Base-by-base conservation (phyloP, 2,329 filamentous ascomycete species). In the Beauveria medogensis region DNA sequence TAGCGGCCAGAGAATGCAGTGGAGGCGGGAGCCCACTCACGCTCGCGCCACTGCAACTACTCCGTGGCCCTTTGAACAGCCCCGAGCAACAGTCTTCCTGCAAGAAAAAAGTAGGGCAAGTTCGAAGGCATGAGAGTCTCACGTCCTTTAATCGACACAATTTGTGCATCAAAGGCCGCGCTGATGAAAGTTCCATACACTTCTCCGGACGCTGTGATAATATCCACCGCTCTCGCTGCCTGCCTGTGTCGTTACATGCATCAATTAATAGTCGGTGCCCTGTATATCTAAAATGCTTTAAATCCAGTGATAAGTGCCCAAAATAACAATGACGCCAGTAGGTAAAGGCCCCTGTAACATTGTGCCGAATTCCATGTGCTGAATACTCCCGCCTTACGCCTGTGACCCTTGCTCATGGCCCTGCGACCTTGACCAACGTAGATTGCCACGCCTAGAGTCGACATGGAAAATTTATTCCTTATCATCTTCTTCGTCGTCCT, bases 401-500 rank as follows among this genome's bases (percentile, higher is more conserved):
- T 6, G 47, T 24, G 41, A 44, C 12, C 47, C 7, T 44, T 24
- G 26, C 18, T 51, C 46, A 41, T 37, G 10, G 26, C 24, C 43
- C 1, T 26, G 50, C n/a, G 5, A 18, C 41, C n/a, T 40, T 20
- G 22, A 20, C n/a, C n/a, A 16, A 59, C n/a, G 40, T 26, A 54
- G 20, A 37, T 16, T 59, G 28, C 43, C 24, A 16, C 34, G 24
- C 40, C 50, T n/a, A 51, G 12, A 20, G 12, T 60, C 62, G 57
- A 24, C 34, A 68, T 66, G 50, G 67, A 65, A 61, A 64, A 62
- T 37, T n/a, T 81, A 80, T 7, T 82, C 83, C 26, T 86, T 52
- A 4, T 81, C 79, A 51, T 84, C 82, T 18, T 83, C 82, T 10
- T 81, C 80, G 18, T 81, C 81, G 7, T 82, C 83, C 24, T 86